Base-by-base conservation (phyloP, 164 flowering plant species). In the Dillenia turbinata region DNA sequence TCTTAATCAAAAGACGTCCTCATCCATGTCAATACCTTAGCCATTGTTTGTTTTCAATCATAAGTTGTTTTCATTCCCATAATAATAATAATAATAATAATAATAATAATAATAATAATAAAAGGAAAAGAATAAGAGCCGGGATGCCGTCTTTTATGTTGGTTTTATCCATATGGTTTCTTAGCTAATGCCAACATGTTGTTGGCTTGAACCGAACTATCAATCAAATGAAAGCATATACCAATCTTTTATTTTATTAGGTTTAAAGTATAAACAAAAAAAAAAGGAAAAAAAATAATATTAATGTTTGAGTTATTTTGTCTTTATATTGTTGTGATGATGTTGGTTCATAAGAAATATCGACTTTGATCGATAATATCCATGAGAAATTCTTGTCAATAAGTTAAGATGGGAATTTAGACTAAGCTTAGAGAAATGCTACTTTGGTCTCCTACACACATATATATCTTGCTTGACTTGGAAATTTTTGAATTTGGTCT, bases 291-390 rank as follows among this genome's bases (percentile, higher is more conserved):
- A 13, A 54, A 56, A 45, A 33, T 66, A 46, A 45, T n/a, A 44
- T 16, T 14, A 24, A 33, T 0, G 0, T 24, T 24, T 24, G 58
- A 13, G 2, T 56, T 14, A 10, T 51, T 15, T 57, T 57, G 72
- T 68, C 61, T 16, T 56, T 57, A 60, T 43, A 49, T 66, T 66
- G 67, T 63, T 75, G 73, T 60, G 71, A 62, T 48, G 45, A 63
- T 63, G 56, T 70, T 12, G 26, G 2, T 49, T 50, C 77, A 62
- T 77, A 57, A 69, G 64, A 60, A 24, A n/a, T 56, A 80, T 80
- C 81, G 76, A 75, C 53, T n/a, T 50, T 48, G 53, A 52, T 73
- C 73, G 84, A 64, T 73, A 33, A 61, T 54, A 49, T 59, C 79
- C 47, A 73, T 45, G 81, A 50, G 16, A 45, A 49, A 40, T 44